Base-by-base conservation (phyloP, 371 early-diverging fungal species). In the Blakeslea trispora region DNA sequence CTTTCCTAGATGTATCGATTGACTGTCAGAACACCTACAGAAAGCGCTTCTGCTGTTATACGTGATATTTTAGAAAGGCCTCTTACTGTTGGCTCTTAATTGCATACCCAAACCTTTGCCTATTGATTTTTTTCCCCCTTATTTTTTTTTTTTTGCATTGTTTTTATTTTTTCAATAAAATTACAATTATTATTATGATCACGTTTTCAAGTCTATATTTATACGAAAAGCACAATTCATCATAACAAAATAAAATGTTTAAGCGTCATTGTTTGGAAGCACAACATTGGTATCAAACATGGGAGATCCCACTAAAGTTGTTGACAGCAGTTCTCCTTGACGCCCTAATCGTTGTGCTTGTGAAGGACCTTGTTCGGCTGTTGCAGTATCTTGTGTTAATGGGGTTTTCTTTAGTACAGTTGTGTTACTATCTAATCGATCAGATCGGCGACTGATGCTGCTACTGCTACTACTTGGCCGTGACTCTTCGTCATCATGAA, bases 1-100 rank as follows among this genome's bases (percentile, higher is more conserved):
- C 60, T 11, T 43, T 45, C 31, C 50, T 79, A 96, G 88, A 91
- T 95, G 91, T 94, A 88, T 63, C 91, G 96, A 13, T 63, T 95
- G 45, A 98, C 96, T 0, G 70, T 97, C 8, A 84, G 96, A 35
- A 86, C 94, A 19, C 97, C 98, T 1, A 94, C 89, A 66, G 92
- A 92, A 53, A 66, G 65, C 0, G 89, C 91, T 5, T 88, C 94
- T 10, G 77, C 76, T 53, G 66, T 79, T 23, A 44, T 86, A 54
- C 71, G 79, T 56, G 54, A 54, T 9, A 53, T 80, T 17, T 50
- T 82, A 46, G 75, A 78, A 57, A 64, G 66, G 39, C 61, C 61
- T 9, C 39, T 61, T 23, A 55, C 61, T 10, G n/a, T 17, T 45
- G 61, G 61, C 19, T 55, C 50, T 18, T 55, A 54, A 28, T 22